Percentiles rank a stretch among this genome's conserved stretches.
Evolutionary conservation across 768 basidiomycete genomes (phyloP).

Genomic region (Serendipita vermifera): DNA sequence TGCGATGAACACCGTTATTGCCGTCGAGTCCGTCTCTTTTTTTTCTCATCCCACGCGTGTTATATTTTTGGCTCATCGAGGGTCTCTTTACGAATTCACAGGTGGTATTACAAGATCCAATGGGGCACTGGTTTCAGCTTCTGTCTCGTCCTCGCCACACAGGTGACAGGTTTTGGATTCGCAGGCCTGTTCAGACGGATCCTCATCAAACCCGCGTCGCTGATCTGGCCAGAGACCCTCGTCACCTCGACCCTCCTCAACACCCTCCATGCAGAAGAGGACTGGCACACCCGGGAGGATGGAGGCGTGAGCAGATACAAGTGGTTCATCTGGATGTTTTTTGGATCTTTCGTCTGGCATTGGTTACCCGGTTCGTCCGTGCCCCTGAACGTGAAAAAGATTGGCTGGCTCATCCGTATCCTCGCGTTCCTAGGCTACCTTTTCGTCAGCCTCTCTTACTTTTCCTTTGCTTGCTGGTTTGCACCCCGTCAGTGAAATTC

Average conservation of each 20-base stretch:
- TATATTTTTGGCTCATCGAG: no score
- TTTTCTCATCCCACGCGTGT: background rate
- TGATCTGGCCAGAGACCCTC: conserved; percentile 38
- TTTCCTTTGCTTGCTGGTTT: conserved; percentile 39
- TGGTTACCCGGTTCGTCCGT: conserved; percentile 28
- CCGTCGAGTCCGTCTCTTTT: conserved; percentile 19
- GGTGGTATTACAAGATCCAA: background rate
- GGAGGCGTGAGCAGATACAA: conserved; percentile 27
- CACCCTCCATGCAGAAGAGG: conserved; percentile 37
- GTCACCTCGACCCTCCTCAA: conserved; percentile 35
- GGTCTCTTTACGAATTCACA: background rate
- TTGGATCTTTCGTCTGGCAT: conserved; percentile 28
- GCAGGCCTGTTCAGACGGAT: conserved; percentile 33
- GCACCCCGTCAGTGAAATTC: conserved; percentile 20
- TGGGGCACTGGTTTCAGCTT: conserved; percentile 26
- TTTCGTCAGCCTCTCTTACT: conserved; percentile 33
- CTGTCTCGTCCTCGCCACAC: conserved; percentile 29
- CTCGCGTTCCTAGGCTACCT: conserved; percentile 28
- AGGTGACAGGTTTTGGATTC: conserved; percentile 32
- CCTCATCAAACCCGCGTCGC: conserved; percentile 34
- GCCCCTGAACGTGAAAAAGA: no score
- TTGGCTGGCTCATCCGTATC: no score
- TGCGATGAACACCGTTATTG: conserved; percentile 28
- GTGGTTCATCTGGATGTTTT: conserved; percentile 27
- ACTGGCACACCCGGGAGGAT: conserved; percentile 18